A percentile compares a stretch with the other conserved stretches of the same genome.
Evolutionary conservation across 1,284 basidiomycete species (phyloP).

Genomic region (Wolfiporia cocos): DNA sequence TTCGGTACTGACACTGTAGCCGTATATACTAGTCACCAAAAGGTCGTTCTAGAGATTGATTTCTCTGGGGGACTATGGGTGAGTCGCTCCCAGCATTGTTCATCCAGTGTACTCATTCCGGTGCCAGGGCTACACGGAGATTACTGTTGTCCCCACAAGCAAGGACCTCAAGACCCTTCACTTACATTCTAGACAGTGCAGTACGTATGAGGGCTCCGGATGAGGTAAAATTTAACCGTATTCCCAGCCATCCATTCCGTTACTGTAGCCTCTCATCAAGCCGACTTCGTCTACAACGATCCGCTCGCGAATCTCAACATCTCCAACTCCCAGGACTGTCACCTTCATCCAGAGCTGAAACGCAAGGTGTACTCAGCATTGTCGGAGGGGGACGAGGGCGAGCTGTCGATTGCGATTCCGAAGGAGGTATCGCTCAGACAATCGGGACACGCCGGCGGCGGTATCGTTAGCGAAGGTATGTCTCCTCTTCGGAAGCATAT

Average conservation of each 20-base stretch:
- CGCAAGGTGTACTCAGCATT: conserved; percentile 87
- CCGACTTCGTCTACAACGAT: conserved; percentile 75
- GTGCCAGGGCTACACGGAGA: conserved; percentile 83
- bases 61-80: conserved; percentile 79
- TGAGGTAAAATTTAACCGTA: background rate
- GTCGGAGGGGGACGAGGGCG: conserved; percentile 89
- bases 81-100: conserved; percentile 17
- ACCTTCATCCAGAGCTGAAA: conserved; percentile 91
- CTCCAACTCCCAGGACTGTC: conserved; percentile 75
- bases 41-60: conserved; percentile 86
- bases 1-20: conserved; percentile 40
- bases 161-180: conserved; percentile 75
- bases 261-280: conserved; percentile 58
- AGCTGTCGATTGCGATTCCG: conserved; percentile 88
- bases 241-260: conserved; percentile 67
- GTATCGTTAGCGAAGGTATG: conserved; percentile 43
- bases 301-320: conserved; percentile 68
- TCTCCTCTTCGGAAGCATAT: conserved; percentile 1
- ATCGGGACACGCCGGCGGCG: conserved; percentile 39
- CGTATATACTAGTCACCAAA: conserved; percentile 85
- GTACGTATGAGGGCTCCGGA: conserved; percentile 37
- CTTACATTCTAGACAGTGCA: conserved; percentile 82
- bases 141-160: conserved; percentile 77
- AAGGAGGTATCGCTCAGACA: conserved; percentile 69
- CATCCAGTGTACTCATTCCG: conserved; percentile 5